Base-by-base conservation (phyloP, 169 alveolate genomes). In the Babesia caballi region DNA sequence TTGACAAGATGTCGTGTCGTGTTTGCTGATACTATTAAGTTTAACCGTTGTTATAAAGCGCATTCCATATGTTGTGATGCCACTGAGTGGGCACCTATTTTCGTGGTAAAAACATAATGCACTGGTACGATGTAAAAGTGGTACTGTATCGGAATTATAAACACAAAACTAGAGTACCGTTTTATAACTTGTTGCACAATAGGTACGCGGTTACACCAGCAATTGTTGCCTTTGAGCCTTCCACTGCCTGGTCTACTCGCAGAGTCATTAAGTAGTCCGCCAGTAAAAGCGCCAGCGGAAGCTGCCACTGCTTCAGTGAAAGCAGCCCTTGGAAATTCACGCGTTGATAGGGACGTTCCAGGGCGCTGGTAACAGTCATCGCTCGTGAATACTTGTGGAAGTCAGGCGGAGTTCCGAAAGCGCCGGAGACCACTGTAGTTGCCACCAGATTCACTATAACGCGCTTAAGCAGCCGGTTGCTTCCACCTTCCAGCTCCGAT, bases 341-440 rank as follows among this genome's bases (percentile, higher is more conserved):
- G 33, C 19, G 36, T 12, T 65, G 53, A 17, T 65, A 28, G 21
- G 78, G 85, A 27, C 47, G 23, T n/a, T 50, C 50, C 53, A 76
- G 12, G 12, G 72, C 69, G 32, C 38, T 35, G 25, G 54, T n/a
- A 32, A 44, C 63, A 0, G 63, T 47, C 9, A 76, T n/a, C 27
- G 85, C 58, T 9, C 78, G 66, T 9, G 85, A 76, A 36, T 66
- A 54, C 40, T 33, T 40, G 36, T 76, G 36, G 57, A 76, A 66
- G 41, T 76, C 80, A 0, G 54, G 53, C 17, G 30, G 47, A 5
- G 50, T n/a, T n/a, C 50, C 71, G 11, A 63, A 35, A 9, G 33
- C 38, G 19, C 33, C 25, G 8, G 80, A 54, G 17, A 41, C 17
- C 8, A 49, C 46, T 9, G 65, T 51, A n/a, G 49, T 47, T 12